Evolutionary conservation across 805 yeast genomes (phyloP).

Genomic region (Metschnikowia cubensis): DNA sequence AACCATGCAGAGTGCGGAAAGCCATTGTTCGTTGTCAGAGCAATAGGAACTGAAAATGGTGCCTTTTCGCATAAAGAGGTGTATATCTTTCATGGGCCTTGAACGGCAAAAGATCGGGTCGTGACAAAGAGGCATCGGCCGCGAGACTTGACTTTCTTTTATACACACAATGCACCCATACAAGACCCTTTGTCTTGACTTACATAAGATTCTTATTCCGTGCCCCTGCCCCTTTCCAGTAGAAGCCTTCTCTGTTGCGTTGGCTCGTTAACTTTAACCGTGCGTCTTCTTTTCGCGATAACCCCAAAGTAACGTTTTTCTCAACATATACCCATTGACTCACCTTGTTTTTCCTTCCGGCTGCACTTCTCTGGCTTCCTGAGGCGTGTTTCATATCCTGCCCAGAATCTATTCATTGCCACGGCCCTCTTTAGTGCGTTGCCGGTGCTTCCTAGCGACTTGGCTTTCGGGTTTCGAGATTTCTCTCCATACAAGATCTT

Average conservation of each 20-base stretch:
- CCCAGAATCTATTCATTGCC: background rate
- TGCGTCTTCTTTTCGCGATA: conserved; percentile 3
- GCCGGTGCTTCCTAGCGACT: background rate
- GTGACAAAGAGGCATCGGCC: too few relatives aligned
- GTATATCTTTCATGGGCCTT: background rate
- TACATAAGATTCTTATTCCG: too few relatives aligned
- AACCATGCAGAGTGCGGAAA: background rate
- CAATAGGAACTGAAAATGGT: background rate
- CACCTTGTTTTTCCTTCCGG: background rate
- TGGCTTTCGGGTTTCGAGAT: background rate
- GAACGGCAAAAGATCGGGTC: background rate
- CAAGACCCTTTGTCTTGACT: too few relatives aligned
- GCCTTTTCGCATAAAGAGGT: background rate
- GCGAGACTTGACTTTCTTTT: too few relatives aligned
- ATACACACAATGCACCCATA: too few relatives aligned
- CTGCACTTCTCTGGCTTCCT: background rate
- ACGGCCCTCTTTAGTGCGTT: background rate
- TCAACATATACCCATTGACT: background rate
- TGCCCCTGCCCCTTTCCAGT: background rate
- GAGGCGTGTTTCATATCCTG: background rate
- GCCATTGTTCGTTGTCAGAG: background rate
- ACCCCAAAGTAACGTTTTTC: conserved; percentile 4
- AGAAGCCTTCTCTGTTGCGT: background rate
- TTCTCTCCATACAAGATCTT: background rate
- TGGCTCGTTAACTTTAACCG: conserved; percentile 2